These are phyloP conservation scores for Parmelia sp. DNA, from an alignment of 495 filamentous ascomycete species.

Conservation along the genomic window DNA sequence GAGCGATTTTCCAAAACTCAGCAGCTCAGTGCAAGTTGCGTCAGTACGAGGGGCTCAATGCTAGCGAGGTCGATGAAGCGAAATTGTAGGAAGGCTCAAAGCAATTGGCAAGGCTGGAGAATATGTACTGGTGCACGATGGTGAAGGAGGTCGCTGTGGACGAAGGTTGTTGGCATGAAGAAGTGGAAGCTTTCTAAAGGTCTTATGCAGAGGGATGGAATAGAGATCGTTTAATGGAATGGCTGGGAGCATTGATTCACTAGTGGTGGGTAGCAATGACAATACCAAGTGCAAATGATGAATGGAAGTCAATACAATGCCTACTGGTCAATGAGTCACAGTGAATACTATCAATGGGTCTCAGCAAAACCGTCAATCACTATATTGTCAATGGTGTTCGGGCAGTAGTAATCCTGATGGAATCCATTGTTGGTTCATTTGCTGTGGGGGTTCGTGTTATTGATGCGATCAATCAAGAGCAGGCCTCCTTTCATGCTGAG, in stretches of 20 bases:
- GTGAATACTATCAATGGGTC: background rate
- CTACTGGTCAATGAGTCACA: background rate
- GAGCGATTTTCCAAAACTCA: background rate
- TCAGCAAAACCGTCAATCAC: background rate
- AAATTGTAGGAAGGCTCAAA: background rate
- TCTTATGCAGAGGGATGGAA: background rate
- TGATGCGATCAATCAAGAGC: background rate
- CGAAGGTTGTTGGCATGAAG: conserved; percentile 5
- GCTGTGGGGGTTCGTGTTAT: background rate
- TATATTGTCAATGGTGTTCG: background rate
- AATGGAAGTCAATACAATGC: background rate
- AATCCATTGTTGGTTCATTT: too few species aligned
- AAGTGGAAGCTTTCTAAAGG: background rate
- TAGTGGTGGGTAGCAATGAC: background rate
- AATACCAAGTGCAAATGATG: background rate
- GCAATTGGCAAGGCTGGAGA: background rate
- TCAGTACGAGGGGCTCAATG: background rate
- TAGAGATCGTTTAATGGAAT: background rate
- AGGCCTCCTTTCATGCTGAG: background rate
- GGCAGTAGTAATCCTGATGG: background rate
- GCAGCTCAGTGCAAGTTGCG: background rate
- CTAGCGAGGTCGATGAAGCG: background rate
- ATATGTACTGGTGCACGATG: background rate
- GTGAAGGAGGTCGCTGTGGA: background rate
- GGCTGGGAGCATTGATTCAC: conserved; percentile 4